phyloP scores from a whole-genome alignment of 495 filamentous ascomycete genomes.

The Talaromyces thailandensis region DNA sequence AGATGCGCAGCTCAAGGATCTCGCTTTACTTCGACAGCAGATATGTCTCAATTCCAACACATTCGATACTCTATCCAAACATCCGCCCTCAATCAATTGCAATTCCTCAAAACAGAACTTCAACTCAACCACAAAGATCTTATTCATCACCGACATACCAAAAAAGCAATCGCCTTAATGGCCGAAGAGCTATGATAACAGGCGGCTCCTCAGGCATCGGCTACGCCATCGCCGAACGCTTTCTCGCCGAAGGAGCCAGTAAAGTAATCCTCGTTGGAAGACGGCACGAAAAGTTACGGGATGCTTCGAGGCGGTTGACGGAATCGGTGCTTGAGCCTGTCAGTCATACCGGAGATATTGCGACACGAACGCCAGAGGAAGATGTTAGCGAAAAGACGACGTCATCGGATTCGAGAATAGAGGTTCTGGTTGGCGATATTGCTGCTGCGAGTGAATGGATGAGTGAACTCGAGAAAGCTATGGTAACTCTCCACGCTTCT shows the following conservation, averaged over 20 bases:
- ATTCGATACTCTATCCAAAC: not conserved
- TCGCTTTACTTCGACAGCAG: not conserved
- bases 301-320: slow-evolving; percentile 18
- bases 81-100: not conserved
- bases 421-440: slow-evolving; percentile 38
- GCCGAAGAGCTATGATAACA: slow-evolving; percentile 48
- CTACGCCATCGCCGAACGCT: slow-evolving; percentile 55
- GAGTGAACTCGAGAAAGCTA: slow-evolving; percentile 29
- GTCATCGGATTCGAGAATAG: not conserved
- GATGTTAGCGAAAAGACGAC: slow-evolving; percentile 11
- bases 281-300: slow-evolving; percentile 28
- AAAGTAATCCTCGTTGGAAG: slow-evolving; percentile 47
- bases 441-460: slow-evolving; percentile 35
- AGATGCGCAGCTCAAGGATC: not conserved
- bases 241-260: slow-evolving; percentile 52
- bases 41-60: not conserved
- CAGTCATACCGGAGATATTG: not conserved
- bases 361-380: slow-evolving; percentile 15
- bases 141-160: not conserved
- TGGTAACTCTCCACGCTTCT: slow-evolving; percentile 21
- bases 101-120: not conserved
- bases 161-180: slow-evolving; percentile 18
- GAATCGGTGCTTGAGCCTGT: not conserved
- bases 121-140: not conserved
- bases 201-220: slow-evolving; percentile 59